Base-by-base conservation (phyloP, 2,329 filamentous ascomycete genomes). In the Fusarium napiforme region DNA sequence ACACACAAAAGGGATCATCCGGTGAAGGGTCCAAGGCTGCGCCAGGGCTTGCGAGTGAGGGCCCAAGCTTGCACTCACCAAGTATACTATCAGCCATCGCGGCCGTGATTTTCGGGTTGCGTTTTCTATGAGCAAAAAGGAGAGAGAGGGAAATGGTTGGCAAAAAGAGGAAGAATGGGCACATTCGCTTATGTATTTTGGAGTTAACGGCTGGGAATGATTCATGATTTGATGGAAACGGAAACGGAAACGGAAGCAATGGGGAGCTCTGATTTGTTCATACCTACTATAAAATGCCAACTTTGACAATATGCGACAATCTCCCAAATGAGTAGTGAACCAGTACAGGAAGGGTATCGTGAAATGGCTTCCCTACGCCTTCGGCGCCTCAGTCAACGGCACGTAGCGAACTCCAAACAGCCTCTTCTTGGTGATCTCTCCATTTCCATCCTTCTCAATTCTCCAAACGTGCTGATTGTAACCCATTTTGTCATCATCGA, bases 381-480 rank as follows among this genome's bases (percentile, higher is more conserved):
- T 78, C 15, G 91, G 92, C 28, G 92, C 87, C 83, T 95, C 92
- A 9, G 92, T 94, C 82, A 95, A 82, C 8, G 92, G 92, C 66
- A 96, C 93, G 84, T 96, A 96, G 73, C 90, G 84, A 46, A 96
- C 93, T 0, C 90, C 92, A 80, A 92, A 93, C 71, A 92, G 76
- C 82, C 86, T 90, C 82, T 87, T 87, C 83, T 84, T 90, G 32
- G 81, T 86, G 6, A 95, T 83, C 6, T 82, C 83, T 4, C 93
- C 93, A 9, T 91, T 81, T 40, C 82, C 84, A 76, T 92, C 89
- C 85, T 95, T 96, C 77, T 94, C 90, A 47, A 96, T 87, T 4
- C 90, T 87, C 87, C 91, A 96, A 14, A 96, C 90, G 78, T 92
- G 87, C 83, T 96, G 93, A 58, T 82, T 79, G 40, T 79, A 80